Base-by-base conservation (phyloP, 2,329 filamentous ascomycete genomes). In the Aspergillus udagawae region DNA sequence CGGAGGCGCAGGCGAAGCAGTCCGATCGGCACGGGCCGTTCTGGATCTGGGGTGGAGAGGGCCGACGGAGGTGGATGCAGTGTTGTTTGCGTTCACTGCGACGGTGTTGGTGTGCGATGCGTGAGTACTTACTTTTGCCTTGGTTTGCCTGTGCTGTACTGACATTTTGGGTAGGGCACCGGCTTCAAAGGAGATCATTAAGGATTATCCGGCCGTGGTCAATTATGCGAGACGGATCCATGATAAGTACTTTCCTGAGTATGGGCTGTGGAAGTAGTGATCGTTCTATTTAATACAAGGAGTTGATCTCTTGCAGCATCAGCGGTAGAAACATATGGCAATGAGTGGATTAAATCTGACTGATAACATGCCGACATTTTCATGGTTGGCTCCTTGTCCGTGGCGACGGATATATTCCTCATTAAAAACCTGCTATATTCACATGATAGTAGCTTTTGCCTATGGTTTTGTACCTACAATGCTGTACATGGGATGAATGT, bases 191-290 rank as follows among this genome's bases (percentile, higher is more conserved):
- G 65, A 70, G 27, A 67, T 82, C 1, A 67, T 86, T 3, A 75
- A 70, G 56, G 66, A 69, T 2, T 81, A 80, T 58, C 80, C 83
- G 0, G 72, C 73, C 0, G 55, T 86, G 10, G 42, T 83, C 9
- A 82, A 85, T 2, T 87, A 87, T 68, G 83, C 82, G 3, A 64
- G 65, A 41, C 76, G 81, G 55, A 84, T 88, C 45, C 83, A 86
- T 64, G 70, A 77, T 49, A 57, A 60, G 4, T 86, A 83, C 63
- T 87, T 88, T 61, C 76, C 81, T 0, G 83, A 87, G 38, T 86
- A 86, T 63, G 73, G 79, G 57, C 60, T 65, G 4, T 79, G 73
- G 73, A 55, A 47, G 41, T 12, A 55, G 21, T 45, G 25, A 55
- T 51, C 12, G 47, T 12, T 49, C 3, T 12, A 17, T 49, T n/a